Evolutionary conservation across 2,329 filamentous ascomycete genomes (phyloP).

Genomic region (Pseudogymnoascus sp.): DNA sequence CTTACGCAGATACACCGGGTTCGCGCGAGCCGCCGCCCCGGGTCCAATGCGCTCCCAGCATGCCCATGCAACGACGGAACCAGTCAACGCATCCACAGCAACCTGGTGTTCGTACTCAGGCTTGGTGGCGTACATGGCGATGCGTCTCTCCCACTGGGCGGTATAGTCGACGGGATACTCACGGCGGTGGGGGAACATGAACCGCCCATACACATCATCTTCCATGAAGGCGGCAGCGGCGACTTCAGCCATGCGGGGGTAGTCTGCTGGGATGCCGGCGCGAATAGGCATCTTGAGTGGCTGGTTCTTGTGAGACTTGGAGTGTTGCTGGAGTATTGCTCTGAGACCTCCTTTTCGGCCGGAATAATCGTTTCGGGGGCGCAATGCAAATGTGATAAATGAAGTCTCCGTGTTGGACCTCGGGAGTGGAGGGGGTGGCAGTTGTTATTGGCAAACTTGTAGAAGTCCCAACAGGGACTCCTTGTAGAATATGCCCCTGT

Average conservation of each 20-base stretch:
- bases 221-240: constrained; percentile 29
- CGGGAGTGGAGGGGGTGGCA: neutral
- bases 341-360: neutral
- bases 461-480: neutral
- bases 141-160: constrained; percentile 27
- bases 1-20: neutral
- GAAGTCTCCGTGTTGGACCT: neutral
- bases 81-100: constrained; percentile 17
- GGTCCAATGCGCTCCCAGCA: constrained; percentile 18
- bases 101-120: constrained; percentile 22
- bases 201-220: constrained; percentile 28
- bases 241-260: constrained; percentile 22
- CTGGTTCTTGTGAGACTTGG: neutral
- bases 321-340: neutral
- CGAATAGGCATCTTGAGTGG: constrained; percentile 11
- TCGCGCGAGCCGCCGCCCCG: constrained; percentile 11
- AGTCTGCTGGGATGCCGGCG: constrained; percentile 5
- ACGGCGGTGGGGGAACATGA: constrained; percentile 30
- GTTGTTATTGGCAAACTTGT: neutral
- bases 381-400: neutral
- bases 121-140: constrained; percentile 22
- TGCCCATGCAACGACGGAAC: constrained; percentile 20
- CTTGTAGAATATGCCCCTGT: neutral
- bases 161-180: constrained; percentile 26
- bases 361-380: neutral